Evolutionary conservation across 1,284 basidiomycete genomes (phyloP).

Genomic region (Xerocomus amazonicus): DNA sequence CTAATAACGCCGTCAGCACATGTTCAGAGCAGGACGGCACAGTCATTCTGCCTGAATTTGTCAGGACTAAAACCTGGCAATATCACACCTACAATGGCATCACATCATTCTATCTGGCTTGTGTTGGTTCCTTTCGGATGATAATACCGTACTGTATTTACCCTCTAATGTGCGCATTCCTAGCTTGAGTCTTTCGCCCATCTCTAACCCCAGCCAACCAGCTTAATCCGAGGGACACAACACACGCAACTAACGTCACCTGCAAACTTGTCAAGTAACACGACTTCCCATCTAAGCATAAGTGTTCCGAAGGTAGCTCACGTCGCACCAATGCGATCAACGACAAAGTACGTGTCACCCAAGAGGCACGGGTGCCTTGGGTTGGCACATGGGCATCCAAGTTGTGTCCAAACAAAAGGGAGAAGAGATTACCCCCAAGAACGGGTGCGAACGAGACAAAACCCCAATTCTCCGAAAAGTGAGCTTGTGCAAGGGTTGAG

Average conservation of each 20-base stretch:
- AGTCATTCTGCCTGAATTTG: too few relatives aligned
- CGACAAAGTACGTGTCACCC: constrained; percentile 3
- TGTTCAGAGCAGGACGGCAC: too few relatives aligned
- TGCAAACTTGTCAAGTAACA: constrained; percentile 46
- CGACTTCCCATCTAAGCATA: constrained; percentile 44
- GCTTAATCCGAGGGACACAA: constrained; percentile 41
- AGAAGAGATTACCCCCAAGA: constrained; percentile 81
- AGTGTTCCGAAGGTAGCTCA: constrained; percentile 34
- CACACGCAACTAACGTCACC: constrained; percentile 43
- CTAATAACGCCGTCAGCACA: too few relatives aligned
- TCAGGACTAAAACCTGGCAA: too few relatives aligned
- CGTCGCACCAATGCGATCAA: constrained; percentile 9
- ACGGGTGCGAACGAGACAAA: constrained; percentile 75
- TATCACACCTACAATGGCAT: too few relatives aligned
- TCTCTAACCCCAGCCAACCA: constrained; percentile 44
- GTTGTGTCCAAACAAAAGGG: constrained; percentile 77
- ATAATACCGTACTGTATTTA: too few relatives aligned
- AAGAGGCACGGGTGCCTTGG: neutral
- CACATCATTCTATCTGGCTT: too few relatives aligned
- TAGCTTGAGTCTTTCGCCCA: constrained; percentile 13
- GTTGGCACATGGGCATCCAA: constrained; percentile 65
- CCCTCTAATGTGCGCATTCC: neutral
- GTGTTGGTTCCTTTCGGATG: too few relatives aligned
- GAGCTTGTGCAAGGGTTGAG: constrained; percentile 36
- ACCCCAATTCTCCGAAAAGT: constrained; percentile 88